These are phyloP conservation scores for Tolypocladium paradoxum DNA, from an alignment of 2,329 filamentous ascomycete genomes.

Conservation along the genomic window DNA sequence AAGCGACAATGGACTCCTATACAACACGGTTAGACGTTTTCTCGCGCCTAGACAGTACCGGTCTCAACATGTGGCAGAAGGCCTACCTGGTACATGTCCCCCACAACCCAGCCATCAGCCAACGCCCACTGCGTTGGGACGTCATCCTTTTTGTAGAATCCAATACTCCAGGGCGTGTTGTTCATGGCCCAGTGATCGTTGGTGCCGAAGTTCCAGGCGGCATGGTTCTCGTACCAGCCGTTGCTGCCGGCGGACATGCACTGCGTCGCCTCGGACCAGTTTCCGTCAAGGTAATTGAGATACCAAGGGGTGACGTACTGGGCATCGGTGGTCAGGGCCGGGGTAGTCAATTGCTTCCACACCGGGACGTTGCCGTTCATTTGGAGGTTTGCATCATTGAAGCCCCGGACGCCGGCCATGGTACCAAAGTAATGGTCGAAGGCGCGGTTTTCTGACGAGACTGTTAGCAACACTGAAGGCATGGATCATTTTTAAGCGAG, in stretches of 20 bases:
- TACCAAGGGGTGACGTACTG: slow-evolving; percentile 41
- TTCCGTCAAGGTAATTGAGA: slow-evolving; percentile 40
- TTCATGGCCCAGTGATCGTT: slow-evolving; percentile 43
- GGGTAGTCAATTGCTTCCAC: slow-evolving; percentile 34
- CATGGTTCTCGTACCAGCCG: slow-evolving; percentile 40
- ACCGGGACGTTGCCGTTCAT: slow-evolving; percentile 33
- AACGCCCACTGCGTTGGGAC: slow-evolving; percentile 44
- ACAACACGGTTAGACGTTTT: slow-evolving; percentile 6
- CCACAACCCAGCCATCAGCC: slow-evolving; percentile 42
- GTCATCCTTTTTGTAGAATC: slow-evolving; percentile 36
- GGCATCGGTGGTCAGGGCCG: slow-evolving; percentile 25
- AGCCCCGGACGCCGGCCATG: slow-evolving; percentile 44
- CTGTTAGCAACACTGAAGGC: not conserved
- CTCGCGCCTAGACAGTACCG: slow-evolving; percentile 14
- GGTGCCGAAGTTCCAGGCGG: slow-evolving; percentile 35
- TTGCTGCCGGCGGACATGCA: slow-evolving; percentile 43
- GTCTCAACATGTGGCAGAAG: slow-evolving; percentile 1
- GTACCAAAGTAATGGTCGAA: slow-evolving; percentile 42
- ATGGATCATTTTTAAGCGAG: not conserved
- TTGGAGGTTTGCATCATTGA: slow-evolving; percentile 44
- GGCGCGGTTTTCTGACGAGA: slow-evolving; percentile 18
- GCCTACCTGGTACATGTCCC: slow-evolving; percentile 41
- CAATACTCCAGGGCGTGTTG: slow-evolving; percentile 43
- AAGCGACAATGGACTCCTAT: slow-evolving; percentile 35
- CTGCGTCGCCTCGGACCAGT: slow-evolving; percentile 38